Evolutionary conservation across 2,329 filamentous ascomycete genomes (phyloP), one percentile per base, ranked within the genome.

Genomic region (Fusarium annulatum): DNA sequence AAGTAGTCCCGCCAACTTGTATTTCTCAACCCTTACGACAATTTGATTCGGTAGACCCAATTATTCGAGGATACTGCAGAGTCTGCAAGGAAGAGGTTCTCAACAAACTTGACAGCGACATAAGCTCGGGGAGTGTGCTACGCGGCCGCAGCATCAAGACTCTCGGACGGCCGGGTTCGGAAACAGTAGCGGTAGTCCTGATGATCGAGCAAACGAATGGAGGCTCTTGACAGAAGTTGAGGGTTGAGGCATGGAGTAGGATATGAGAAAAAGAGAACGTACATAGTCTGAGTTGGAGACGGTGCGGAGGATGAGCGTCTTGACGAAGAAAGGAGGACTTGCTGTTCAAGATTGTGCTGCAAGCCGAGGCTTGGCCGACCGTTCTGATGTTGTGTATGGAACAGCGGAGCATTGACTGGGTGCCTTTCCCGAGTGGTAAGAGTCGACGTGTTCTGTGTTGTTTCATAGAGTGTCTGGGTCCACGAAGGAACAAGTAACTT

Each of bases 21-120:
- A 39, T 53, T 76, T 78, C 52, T 74, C 52, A 49, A 57, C 67
- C 61, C 75, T 78, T 16, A 76, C 33, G 41, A 77, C 72, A 34
- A 72, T 68, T n/a, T 52, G 46, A 15, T 67, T 21, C 12, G 73
- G 72, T 23, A 76, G 42, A 36, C 15, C 45, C 64, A 61, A 77
- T 51, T 73, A 59, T 38, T 34, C 3, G 23, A 38, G 19, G 2
- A 7, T 26, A 10, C 10, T 1, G 10, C 23, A 8, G 21, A 48
- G 3, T 26, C 21, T 21, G 26, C 15, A 57, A 48, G 42, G 2
- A 11, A 63, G n/a, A 4, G 5, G 7, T 2, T 4, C 12, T 9
- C 5, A 42, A 5, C 2, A 48, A n/a, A 3, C n/a, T 14, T 16
- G 15, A 16, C 1, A 16, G 16, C 7, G 57, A 14, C 2, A 12